These are phyloP conservation scores for Hymenoscyphus scutula DNA, from an alignment of 2,329 filamentous ascomycete genomes.

Conservation along the genomic window DNA sequence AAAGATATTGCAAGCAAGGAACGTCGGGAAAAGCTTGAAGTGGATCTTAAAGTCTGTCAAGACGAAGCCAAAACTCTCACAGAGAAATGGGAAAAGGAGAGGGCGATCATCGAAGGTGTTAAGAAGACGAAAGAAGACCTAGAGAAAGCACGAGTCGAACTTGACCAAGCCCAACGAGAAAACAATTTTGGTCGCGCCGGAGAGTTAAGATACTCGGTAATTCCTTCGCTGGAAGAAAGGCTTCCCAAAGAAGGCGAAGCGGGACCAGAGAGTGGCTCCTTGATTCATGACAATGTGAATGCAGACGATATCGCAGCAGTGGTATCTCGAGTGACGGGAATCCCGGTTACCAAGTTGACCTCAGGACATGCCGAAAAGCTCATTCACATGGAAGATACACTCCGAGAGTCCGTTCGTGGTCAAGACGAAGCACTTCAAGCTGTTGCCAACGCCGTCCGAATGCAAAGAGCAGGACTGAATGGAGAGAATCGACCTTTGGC, in stretches of 20 bases:
- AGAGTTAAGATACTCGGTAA: constrained; percentile 83
- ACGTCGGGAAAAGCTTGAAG: constrained; percentile 80
- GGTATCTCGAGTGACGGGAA: constrained; percentile 87
- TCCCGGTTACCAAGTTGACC: constrained; percentile 88
- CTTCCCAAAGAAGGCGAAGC: constrained; percentile 68
- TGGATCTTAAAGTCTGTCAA: constrained; percentile 71
- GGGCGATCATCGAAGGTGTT: constrained; percentile 78
- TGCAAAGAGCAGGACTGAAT: constrained; percentile 88
- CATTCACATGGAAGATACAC: constrained; percentile 89
- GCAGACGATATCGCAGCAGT: constrained; percentile 92
- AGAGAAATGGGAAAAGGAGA: constrained; percentile 86
- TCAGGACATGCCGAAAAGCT: constrained; percentile 92
- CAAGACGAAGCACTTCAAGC: constrained; percentile 92
- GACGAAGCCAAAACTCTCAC: constrained; percentile 73
- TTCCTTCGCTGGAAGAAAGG: constrained; percentile 76
- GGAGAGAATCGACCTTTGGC: constrained; percentile 89
- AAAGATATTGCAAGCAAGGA: constrained; percentile 87
- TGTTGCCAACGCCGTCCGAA: constrained; percentile 87
- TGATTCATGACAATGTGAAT: constrained; percentile 93
- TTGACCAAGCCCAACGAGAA: constrained; percentile 82
- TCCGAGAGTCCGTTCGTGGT: constrained; percentile 80
- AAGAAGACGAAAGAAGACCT: constrained; percentile 88
- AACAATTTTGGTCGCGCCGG: constrained; percentile 90
- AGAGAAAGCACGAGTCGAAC: constrained; percentile 78
- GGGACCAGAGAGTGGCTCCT: constrained; percentile 41